Base-by-base conservation (phyloP, 192 early-diverging fungal genomes). In the Podila clonocystis region DNA sequence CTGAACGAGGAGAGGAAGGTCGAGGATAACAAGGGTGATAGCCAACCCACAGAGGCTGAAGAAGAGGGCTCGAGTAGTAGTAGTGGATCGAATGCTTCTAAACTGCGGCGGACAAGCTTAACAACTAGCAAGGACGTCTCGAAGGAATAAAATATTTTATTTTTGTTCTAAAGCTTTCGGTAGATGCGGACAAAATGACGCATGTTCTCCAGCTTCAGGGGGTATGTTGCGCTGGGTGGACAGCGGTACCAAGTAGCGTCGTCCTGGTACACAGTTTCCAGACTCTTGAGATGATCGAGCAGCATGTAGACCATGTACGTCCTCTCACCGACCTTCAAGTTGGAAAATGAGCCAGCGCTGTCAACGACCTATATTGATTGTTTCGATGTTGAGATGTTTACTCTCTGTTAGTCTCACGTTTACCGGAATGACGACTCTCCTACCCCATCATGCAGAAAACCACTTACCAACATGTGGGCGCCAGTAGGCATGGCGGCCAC, bases 261-360 rank as follows among this genome's bases (percentile, higher is more conserved):
- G 30, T 92, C 87, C 20, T 85, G 78, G 4, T 91, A 75, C 11
- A 97, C 82, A 20, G 85, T 85, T 66, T 92, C 89, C 33, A 97
- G 88, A 38, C 74, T 86, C 48, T 86, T 82, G 19, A 98, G 85
- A 36, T 90, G 88, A 75, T 98, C 97, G 60, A 98, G 86, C 15
- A 98, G 82, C 74, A 93, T 91, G 67, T 94, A 96, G 5, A 96
- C 89, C 97, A 95, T 98, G 74, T 97, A 97, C n/a, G 84, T 90
- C 36, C 85, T 86, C 65, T 74, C 82, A 4, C 90, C 94, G 1
- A 98, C 88, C 58, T 90, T 84, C 20, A 95, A 73, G 62, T 96
- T 92, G 5, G 95, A 97, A 73, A 98, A 98, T 3, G 93, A 95
- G 29, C 96, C 95, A 2, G 97, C 97, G 20, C 95, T 95, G 69